phyloP scores from a whole-genome alignment of 2,329 filamentous ascomycete species.

The Talaromyces sp. region DNA sequence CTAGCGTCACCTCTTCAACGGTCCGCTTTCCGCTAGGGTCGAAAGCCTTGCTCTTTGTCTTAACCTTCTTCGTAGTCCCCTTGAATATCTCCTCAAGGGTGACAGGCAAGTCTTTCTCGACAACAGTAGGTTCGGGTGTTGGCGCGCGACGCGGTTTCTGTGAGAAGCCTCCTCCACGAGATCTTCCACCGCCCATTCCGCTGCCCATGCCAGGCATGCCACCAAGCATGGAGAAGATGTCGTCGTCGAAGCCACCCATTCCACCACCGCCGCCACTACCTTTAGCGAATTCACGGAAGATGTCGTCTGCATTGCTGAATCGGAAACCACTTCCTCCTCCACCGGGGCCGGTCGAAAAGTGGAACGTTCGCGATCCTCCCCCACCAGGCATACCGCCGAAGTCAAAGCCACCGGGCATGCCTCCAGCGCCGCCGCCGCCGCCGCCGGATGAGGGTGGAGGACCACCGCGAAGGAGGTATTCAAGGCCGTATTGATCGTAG shows the following conservation, averaged over 20 bases:
- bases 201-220: conserved; percentile 48
- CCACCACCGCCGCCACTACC: conserved; percentile 54
- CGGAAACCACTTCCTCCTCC: conserved; percentile 70
- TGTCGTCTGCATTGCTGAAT: conserved; percentile 80
- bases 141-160: conserved; percentile 39
- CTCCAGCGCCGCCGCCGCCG: conserved; percentile 56
- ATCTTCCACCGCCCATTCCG: conserved; percentile 35
- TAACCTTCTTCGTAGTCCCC: conserved; percentile 93
- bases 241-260: conserved; percentile 56
- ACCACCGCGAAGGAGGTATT: conserved; percentile 84
- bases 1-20: conserved; percentile 84
- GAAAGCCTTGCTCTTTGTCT: conserved; percentile 95
- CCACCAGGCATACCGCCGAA: conserved; percentile 36
- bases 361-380: conserved; percentile 50
- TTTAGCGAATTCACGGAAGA: conserved; percentile 83
- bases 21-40: conserved; percentile 81
- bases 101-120: conserved; percentile 80
- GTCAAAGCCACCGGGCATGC: conserved; percentile 48
- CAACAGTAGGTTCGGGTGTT: conserved; percentile 85
- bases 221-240: conserved; percentile 57
- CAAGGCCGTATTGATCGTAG: conserved; percentile 93
- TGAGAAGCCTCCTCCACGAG: conserved; percentile 31
- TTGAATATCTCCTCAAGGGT: conserved; percentile 86
- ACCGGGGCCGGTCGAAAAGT: conserved; percentile 47
- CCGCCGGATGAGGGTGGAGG: conserved; percentile 65